Conservation (phyloP, 257 asterid genomes). For the Solanum lycopersicoides region DNA sequence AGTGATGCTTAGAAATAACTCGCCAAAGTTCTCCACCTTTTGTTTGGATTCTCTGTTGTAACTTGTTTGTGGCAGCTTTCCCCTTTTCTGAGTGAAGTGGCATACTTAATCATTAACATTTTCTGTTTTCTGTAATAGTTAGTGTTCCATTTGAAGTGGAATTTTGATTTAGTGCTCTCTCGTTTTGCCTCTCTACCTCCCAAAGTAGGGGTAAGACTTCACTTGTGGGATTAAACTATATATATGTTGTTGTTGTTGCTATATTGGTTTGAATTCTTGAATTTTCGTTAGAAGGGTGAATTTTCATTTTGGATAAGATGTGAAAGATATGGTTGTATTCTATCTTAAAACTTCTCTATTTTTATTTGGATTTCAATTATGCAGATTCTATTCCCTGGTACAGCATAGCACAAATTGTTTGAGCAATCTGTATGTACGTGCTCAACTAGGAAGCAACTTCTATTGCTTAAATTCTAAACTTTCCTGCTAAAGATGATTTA, state of each 20-base stretch:
- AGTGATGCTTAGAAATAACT: neutral
- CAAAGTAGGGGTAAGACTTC: neutral
- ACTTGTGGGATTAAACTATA: neutral
- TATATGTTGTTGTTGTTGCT: neutral
- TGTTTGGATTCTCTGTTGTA: neutral
- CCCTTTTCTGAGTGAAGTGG: neutral
- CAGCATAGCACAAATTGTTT: neutral
- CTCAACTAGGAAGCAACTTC: neutral
- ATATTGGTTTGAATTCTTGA: neutral
- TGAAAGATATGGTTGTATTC: neutral
- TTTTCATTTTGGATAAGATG: neutral
- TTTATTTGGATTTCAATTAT: neutral
- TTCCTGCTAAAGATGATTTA: neutral
- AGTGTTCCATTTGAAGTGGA: neutral
- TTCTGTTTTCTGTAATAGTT: neutral
- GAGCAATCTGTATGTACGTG: neutral
- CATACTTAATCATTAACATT: neutral
- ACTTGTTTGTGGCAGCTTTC: neutral
- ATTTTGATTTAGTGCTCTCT: neutral
- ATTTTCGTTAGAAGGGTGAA: neutral
- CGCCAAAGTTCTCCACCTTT: neutral
- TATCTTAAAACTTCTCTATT: neutral
- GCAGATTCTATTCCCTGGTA: neutral
- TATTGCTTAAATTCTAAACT: neutral
- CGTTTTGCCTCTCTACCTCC: neutral